Base-by-base conservation (phyloP, 345 rosid genomes). In the Laguncularia racemosa region DNA sequence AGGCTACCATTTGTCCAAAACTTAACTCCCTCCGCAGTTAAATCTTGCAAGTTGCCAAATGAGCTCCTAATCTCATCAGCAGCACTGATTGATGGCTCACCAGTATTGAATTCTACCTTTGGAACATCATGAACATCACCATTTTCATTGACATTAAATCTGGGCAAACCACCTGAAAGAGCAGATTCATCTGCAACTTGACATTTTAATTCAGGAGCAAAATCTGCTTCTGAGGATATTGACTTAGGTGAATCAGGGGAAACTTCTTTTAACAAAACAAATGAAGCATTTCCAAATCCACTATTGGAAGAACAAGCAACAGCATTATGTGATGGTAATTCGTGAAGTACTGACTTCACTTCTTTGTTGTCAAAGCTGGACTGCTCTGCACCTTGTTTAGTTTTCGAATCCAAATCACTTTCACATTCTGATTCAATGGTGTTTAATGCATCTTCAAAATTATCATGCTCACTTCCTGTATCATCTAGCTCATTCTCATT, bases 1-100 rank as follows among this genome's bases (percentile, higher is more conserved):
- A 93, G 80, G 50, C 95, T 81, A 23, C 99, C 97, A 60, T 93
- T 93, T 63, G 96, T 93, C 99, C 99, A 93, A 68, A 89, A 69
- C 43, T 73, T 71, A 47, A 85, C 80, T 47, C 59, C 54, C 38
- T 75, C 58, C 72, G 61, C 20, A 66, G 70, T 56, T 59, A 43
- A 50, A 59, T 61, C 62, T 57, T 16, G 46, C 21, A 18, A 47
- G 54, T 19, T 55, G 76, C 50, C 67, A 73, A 28, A 21, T 48
- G 49, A 44, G 16, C 59, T 67, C 57, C 49, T 62, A 60, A 28
- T 53, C 65, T 53, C 66, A 57, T 61, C 60, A 52, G 61, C 21
- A 53, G 53, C 63, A 28, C 70, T 57, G 55, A 71, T 59, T 40
- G 76, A 64, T 19, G 72, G 68, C 49, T 58, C 68, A 59, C 18